A percentile compares a stretch with the other conserved stretches of the same genome.
These are phyloP conservation scores for Clavispora carvajalis DNA, from an alignment of 805 yeast species.

Conservation along the genomic window DNA sequence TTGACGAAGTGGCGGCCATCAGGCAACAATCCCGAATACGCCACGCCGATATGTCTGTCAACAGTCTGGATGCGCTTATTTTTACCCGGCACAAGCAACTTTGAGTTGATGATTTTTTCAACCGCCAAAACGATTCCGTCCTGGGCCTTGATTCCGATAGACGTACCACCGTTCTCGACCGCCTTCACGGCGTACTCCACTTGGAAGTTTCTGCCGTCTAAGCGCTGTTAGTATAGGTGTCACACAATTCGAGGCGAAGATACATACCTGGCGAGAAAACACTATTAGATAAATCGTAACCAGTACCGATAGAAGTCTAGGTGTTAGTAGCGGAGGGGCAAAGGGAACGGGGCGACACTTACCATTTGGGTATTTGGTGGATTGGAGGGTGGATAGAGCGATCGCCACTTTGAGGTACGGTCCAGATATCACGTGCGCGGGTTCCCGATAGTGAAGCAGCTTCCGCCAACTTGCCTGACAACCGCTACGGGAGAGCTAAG, in stretches of 20 bases:
- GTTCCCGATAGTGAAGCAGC: background rate
- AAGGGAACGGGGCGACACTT: conserved; percentile 1
- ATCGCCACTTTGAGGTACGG: conserved; percentile 4
- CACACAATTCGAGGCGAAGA: background rate
- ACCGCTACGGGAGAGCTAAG: no score
- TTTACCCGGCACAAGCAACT: conserved; percentile 80
- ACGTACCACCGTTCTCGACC: conserved; percentile 94
- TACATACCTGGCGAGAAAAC: conserved; percentile 75
- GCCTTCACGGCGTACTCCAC: conserved; percentile 98
- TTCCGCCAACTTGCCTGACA: no score
- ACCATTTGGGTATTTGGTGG: conserved; percentile 8
- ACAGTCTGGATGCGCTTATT: conserved; percentile 89
- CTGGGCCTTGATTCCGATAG: conserved; percentile 84
- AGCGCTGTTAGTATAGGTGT: conserved; percentile 37
- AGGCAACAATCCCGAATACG: conserved; percentile 91
- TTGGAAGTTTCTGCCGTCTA: conserved; percentile 91
- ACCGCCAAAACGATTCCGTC: conserved; percentile 97
- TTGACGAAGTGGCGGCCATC: conserved; percentile 93
- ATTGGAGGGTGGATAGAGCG: background rate
- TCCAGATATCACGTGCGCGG: conserved; percentile 4
- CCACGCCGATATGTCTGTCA: conserved; percentile 91
- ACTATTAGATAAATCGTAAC: conserved; percentile 95
- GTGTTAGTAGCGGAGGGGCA: conserved; percentile 4
- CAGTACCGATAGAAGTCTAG: conserved; percentile 89
- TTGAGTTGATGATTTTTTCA: conserved; percentile 86